phyloP scores from a whole-genome alignment of 164 flowering plant species.

The Vitis rotundifolia region DNA sequence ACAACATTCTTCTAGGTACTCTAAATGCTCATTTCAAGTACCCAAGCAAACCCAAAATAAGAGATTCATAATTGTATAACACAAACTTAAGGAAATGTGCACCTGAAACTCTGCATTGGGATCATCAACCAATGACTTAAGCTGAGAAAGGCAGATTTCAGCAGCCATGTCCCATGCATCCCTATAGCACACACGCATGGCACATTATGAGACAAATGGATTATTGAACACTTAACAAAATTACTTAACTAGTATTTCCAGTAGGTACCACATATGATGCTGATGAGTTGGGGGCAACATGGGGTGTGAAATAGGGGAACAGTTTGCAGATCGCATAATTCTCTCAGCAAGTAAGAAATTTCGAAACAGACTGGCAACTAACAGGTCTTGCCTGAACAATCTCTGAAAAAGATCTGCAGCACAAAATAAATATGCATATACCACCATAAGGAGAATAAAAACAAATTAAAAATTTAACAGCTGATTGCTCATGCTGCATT shows the following conservation, averaged over 20 bases:
- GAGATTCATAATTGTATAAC: neutral
- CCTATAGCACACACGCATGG: slow-evolving; percentile 40
- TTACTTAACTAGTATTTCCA: neutral
- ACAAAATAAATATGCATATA: slow-evolving; percentile 6
- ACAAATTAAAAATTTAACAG: neutral
- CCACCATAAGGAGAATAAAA: slow-evolving; percentile 1
- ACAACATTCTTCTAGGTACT: too few relatives aligned
- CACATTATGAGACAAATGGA: slow-evolving; percentile 7
- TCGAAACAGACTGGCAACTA: slow-evolving; percentile 94
- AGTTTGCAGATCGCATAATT: slow-evolving; percentile 98
- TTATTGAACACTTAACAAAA: neutral
- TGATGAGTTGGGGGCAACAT: slow-evolving; percentile 95
- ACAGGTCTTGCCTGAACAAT: slow-evolving; percentile 89
- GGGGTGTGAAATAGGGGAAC: slow-evolving; percentile 93
- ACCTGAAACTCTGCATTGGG: slow-evolving; percentile 95
- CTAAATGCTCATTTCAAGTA: neutral
- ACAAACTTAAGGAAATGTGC: neutral
- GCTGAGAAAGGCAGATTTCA: slow-evolving; percentile 93
- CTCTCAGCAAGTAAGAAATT: slow-evolving; percentile 97
- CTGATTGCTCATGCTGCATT: neutral
- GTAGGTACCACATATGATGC: slow-evolving; percentile 95
- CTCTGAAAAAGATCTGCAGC: slow-evolving; percentile 93
- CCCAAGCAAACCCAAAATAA: neutral
- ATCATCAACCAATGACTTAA: slow-evolving; percentile 67
- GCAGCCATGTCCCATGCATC: slow-evolving; percentile 99